Base-by-base conservation (phyloP, 2,329 filamentous ascomycete genomes). In the Ceratocystis huliohia region DNA sequence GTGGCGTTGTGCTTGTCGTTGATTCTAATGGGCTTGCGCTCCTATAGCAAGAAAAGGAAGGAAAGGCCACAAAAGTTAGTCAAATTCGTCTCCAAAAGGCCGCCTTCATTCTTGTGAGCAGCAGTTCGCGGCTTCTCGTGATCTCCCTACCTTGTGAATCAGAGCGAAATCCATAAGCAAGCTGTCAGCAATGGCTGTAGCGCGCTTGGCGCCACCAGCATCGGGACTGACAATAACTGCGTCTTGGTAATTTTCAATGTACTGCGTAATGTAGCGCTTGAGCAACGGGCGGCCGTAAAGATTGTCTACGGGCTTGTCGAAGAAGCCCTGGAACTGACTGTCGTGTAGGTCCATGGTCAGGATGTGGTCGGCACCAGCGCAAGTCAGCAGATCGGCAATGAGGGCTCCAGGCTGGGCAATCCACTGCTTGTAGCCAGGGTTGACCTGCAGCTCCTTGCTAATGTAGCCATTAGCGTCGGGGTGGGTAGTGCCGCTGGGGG, bases 311-410 rank as follows among this genome's bases (percentile, higher is more conserved):
- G 94, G 94, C 67, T 97, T 96, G 74, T 99, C 93, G 74, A 99
- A 97, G 81, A 96, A 99, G 65, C 94, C 94, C 77, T 99, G 94
- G 74, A 97, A 97, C 76, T 99, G 91, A 53, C 91, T 89, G 75
- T 96, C 93, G 74, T 94, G 91, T 64, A 99, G 82, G 74, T 99
- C 94, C 89, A 99, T 95, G 41, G 93, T 96, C 74, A 97, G 96
- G 74, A 96, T 88, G 76, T 97, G 94, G 75, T 99, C 93, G 59
- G 94, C 91, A 70, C 94, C 94, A 69, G 94, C 93, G 77, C 92
- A 96, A 50, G 91, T 96, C 70, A 99, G 81, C 57, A 99, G 84
- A 74, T 97, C 92, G 63, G 94, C 94, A 62, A 99, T 88, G 67
- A 99, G 82, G 37, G 92, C 97, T 68, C 94, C 94, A 53, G 94